These are phyloP conservation scores for Myriosclerotinia curreyana DNA, from an alignment of 2,329 filamentous ascomycete species.

Conservation along the genomic window DNA sequence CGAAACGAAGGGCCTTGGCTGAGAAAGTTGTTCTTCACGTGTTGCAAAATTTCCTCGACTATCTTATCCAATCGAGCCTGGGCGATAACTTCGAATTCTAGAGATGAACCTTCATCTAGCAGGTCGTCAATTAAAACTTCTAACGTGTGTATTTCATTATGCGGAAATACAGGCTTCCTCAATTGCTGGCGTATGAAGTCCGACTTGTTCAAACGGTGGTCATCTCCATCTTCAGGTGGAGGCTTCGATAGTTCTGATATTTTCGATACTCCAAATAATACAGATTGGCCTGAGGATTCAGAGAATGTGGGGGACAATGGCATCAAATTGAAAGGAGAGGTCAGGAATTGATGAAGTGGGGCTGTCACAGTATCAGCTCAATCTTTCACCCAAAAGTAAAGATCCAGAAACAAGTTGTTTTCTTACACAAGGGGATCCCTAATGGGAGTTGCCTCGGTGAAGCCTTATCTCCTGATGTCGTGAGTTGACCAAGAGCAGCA, in stretches of 20 bases:
- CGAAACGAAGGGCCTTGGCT: conserved; percentile 6
- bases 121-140: conserved; percentile 20
- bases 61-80: conserved; percentile 25
- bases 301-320: neutral
- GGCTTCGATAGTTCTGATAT: conserved; percentile 13
- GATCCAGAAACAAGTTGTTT: neutral
- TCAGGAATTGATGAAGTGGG: neutral
- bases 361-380: conserved; percentile 3
- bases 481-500: neutral
- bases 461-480: neutral
- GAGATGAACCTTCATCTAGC: neutral
- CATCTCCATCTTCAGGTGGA: neutral
- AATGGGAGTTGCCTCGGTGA: neutral
- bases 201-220: conserved; percentile 16
- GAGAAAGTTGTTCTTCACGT: conserved; percentile 11
- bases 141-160: conserved; percentile 1
- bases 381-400: neutral
- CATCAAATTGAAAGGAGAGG: neutral
- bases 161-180: conserved; percentile 9
- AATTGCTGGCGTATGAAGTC: conserved; percentile 17
- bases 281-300: neutral
- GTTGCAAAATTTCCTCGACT: conserved; percentile 26
- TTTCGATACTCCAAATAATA: neutral
- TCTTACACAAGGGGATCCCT: neutral
- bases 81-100: conserved; percentile 20